Percentiles rank a stretch among this genome's conserved stretches.
Evolutionary conservation across 2,329 filamentous ascomycete species (phyloP).

Genomic region (Penicillium digitatum): DNA sequence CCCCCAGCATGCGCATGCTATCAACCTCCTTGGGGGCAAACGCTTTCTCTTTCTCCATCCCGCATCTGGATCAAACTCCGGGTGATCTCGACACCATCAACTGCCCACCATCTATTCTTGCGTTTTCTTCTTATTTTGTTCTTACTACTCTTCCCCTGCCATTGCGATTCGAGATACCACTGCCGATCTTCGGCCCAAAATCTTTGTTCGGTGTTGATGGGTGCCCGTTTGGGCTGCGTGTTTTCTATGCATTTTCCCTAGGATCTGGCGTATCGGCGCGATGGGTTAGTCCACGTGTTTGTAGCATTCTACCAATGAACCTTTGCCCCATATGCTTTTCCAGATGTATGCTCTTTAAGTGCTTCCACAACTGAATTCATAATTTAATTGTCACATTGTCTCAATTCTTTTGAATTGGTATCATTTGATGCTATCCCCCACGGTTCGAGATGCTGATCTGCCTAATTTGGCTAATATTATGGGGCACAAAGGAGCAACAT

Average conservation of each 20-base stretch:
- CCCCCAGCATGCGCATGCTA: background rate
- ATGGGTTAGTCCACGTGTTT: slow-evolving; percentile 4
- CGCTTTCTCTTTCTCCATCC: background rate
- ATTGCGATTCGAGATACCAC: slow-evolving; percentile 12
- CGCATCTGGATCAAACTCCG: background rate
- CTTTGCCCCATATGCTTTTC: background rate
- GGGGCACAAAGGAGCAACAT: background rate
- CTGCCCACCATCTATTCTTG: background rate
- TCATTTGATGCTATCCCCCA: background rate
- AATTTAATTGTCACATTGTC: background rate
- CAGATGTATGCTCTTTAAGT: background rate
- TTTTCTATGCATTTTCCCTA: background rate
- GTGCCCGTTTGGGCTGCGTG: background rate
- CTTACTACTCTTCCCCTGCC: background rate
- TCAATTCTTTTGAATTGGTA: background rate
- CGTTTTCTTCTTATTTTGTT: background rate
- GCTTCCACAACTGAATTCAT: background rate
- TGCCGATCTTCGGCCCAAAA: background rate
- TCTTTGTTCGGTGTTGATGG: slow-evolving; percentile 8
- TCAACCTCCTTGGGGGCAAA: background rate
- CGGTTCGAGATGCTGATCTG: background rate
- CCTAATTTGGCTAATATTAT: background rate
- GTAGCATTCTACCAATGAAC: slow-evolving; percentile 5
- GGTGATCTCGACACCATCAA: background rate
- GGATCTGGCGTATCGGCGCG: slow-evolving; percentile 7